These are phyloP conservation scores for Beauveria brongniartii DNA, from an alignment of 2,329 filamentous ascomycete species.

Conservation along the genomic window DNA sequence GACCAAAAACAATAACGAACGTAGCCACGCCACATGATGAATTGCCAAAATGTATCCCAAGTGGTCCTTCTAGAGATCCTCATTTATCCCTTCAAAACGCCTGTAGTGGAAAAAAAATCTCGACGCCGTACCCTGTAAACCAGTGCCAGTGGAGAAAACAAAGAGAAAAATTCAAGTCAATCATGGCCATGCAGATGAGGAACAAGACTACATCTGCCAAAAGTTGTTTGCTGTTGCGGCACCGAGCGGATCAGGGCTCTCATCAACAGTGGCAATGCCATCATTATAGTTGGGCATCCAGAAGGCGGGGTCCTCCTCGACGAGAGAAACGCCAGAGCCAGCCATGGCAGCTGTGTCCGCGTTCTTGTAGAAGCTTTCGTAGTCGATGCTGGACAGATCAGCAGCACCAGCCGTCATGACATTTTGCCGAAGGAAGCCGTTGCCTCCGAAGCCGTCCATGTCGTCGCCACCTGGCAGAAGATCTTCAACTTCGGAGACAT, in stretches of 20 bases:
- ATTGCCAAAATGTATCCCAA: constrained; percentile 5
- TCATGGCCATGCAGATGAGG: neutral
- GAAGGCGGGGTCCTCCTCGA: constrained; percentile 43
- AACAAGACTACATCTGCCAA: constrained; percentile 25
- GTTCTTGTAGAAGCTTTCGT: constrained; percentile 48
- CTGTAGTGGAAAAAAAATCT: neutral
- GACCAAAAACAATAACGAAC: neutral
- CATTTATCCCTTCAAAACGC: constrained; percentile 7
- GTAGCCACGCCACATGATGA: constrained; percentile 1
- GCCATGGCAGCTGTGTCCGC: constrained; percentile 33
- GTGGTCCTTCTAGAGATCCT: constrained; percentile 9
- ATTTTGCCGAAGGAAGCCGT: constrained; percentile 39
- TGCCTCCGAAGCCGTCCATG: constrained; percentile 38
- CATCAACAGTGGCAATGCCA: constrained; percentile 27
- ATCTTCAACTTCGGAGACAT: constrained; percentile 60
- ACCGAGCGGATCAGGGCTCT: constrained; percentile 27
- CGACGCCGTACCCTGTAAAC: constrained; percentile 1
- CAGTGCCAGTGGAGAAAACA: neutral
- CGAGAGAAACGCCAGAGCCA: constrained; percentile 36
- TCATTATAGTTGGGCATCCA: constrained; percentile 41
- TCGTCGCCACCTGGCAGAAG: constrained; percentile 39
- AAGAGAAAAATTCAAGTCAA: neutral
- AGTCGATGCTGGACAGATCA: constrained; percentile 44
- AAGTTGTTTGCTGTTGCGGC: constrained; percentile 24
- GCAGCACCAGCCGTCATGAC: constrained; percentile 29